Evolutionary conservation across 1,139 yeast species (phyloP).

Genomic region (Casaregolazyma lundiana): DNA sequence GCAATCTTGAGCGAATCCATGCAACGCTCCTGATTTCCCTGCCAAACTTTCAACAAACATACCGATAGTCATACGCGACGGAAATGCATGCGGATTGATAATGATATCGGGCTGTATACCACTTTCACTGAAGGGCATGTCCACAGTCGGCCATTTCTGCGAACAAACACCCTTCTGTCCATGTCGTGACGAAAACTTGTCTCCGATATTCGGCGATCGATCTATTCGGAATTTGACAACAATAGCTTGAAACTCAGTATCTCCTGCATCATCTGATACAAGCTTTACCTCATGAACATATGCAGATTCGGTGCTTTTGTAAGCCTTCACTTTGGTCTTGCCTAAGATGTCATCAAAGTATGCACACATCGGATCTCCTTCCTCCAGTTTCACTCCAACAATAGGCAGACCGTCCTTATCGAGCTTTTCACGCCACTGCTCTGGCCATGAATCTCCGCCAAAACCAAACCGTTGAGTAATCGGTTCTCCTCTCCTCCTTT

Average conservation of each 20-base stretch:
- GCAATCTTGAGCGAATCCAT: constrained; percentile 95
- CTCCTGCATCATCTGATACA: constrained; percentile 76
- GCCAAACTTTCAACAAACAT: constrained; percentile 98
- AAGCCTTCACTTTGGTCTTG: constrained; percentile 85
- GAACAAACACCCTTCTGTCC: constrained; percentile 99
- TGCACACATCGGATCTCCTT: constrained; percentile 95
- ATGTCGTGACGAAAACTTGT: constrained; percentile 95
- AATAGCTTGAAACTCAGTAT: constrained; percentile 74
- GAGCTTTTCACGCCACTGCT: constrained; percentile 77
- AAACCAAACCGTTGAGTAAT: constrained; percentile 93
- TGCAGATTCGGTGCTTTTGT: constrained; percentile 93
- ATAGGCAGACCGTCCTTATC: constrained; percentile 93
- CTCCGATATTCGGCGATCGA: constrained; percentile 94
- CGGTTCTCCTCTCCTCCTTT: constrained; percentile 90
- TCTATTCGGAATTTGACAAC: constrained; percentile 89
- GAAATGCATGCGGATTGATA: constrained; percentile 98
- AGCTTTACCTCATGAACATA: constrained; percentile 92
- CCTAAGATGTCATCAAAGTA: constrained; percentile 88
- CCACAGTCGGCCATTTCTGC: constrained; percentile 94
- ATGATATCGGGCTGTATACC: constrained; percentile 98
- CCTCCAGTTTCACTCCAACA: constrained; percentile 81
- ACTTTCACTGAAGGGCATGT: constrained; percentile 93
- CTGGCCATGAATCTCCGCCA: constrained; percentile 90
- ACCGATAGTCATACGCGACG: constrained; percentile 99
- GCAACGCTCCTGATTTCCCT: constrained; percentile 97